Evolutionary conservation across 441 rosid genomes (phyloP), one percentile per base, ranked within the genome.

Genomic region (Sinapis alba): DNA sequence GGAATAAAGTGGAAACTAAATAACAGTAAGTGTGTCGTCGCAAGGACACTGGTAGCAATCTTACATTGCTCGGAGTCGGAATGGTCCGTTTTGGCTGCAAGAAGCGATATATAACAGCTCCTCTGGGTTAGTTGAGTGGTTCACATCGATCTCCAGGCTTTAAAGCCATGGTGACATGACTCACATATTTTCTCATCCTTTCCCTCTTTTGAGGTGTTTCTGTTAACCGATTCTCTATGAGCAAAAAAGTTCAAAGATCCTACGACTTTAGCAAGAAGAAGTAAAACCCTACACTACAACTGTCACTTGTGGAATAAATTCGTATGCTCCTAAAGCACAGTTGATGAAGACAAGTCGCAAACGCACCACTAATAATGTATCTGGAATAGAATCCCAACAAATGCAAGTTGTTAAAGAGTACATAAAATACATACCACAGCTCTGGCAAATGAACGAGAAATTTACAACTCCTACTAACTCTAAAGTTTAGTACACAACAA

Each of bases 401-500:
- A 30, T 59, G 73, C 68, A 51, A 28, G 66, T 70, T 74, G 77
- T 7, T 24, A 60, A 54, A 65, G 78, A 62, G 53, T 41, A 41
- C 47, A 65, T 21, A 43, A 86, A 21, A 19, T 54, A 69, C 65
- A 76, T 45, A 76, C 91, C 91, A 56, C 94, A 89, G 70, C 65
- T 86, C 50, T 71, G 81, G 74, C 90, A 87, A 68, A 86, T n/a
- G 88, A 76, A 81, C n/a, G n/a, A 89, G 84, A 78, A 89, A 20
- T 84, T 79, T 41, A 57, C 83, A 85, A 50, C 87, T 85, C 47
- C 91, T 89, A 43, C 86, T 87, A 77, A 87, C 86, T 76, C 91
- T 83, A 11, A 7, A 26, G 7, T 6, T 50, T 8, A 8, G 19
- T n/a, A 43, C 18, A 50, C 66, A 11, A 63, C 53, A 51, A 16